phyloP scores from a whole-genome alignment of 2,329 filamentous ascomycete genomes.

The Corniculantispora saksenae region DNA sequence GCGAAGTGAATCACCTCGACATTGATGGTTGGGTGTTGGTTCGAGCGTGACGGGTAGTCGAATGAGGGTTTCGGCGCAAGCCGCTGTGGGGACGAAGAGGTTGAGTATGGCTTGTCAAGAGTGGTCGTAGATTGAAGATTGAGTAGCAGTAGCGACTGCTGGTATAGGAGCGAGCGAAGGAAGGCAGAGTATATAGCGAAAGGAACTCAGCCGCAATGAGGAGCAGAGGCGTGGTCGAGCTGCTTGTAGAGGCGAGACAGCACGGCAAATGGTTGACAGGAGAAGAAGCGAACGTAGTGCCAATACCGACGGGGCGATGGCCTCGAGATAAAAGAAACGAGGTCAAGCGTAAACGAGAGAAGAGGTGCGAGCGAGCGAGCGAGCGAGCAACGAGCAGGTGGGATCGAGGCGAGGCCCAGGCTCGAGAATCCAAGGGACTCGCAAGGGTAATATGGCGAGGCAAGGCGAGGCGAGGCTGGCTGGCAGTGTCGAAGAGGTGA shows the following conservation, averaged over 20 bases:
- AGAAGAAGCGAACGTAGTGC: background rate
- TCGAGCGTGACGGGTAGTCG: background rate
- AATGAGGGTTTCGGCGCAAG: background rate
- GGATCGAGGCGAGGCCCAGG: constrained; percentile 18
- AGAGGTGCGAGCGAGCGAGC: constrained; percentile 19
- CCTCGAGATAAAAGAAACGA: constrained; percentile 13
- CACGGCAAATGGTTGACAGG: background rate
- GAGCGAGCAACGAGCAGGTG: constrained; percentile 10
- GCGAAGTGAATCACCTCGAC: constrained; percentile 30
- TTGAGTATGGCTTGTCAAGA: background rate
- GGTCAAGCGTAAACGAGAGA: constrained; percentile 16
- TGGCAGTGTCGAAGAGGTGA: constrained; percentile 13
- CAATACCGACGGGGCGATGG: background rate
- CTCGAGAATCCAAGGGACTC: constrained; percentile 11
- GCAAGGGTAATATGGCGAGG: constrained; percentile 5
- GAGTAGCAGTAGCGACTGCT: background rate
- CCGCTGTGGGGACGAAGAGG: background rate
- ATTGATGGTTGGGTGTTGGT: constrained; percentile 17
- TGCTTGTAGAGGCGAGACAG: background rate
- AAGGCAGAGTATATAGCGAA: background rate
- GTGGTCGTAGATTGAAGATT: background rate
- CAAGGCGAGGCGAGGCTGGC: too few species aligned
- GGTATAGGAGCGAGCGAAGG: background rate
- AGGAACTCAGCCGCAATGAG: background rate
- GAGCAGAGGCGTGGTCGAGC: background rate